Evolutionary conservation across 169 alveolate species (phyloP).

Genomic region (Eimeria falciformis): DNA sequence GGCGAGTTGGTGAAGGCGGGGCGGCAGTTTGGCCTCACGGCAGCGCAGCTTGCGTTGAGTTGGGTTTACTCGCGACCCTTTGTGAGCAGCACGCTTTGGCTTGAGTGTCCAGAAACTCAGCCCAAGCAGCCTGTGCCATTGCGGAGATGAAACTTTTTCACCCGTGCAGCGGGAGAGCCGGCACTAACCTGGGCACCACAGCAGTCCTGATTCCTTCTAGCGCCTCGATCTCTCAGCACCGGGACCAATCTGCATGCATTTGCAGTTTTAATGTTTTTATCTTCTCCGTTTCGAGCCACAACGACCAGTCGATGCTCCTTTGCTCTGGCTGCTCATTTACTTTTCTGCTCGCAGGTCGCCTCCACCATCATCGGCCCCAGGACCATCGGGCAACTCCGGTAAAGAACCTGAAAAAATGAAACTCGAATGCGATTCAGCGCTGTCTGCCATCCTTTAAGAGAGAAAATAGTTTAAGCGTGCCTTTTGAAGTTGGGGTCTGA

Average conservation of each 20-base stretch:
- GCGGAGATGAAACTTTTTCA: background rate
- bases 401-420: too few species aligned
- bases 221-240: too few species aligned
- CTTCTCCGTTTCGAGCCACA: too few species aligned
- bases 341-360: slow-evolving; percentile 78
- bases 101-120: background rate
- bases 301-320: too few species aligned
- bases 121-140: background rate
- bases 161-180: background rate
- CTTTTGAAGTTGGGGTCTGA: too few species aligned
- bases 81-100: slow-evolving; percentile 73
- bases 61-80: slow-evolving; percentile 88
- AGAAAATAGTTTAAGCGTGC: too few species aligned
- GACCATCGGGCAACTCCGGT: slow-evolving; percentile 88
- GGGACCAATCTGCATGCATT: background rate
- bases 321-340: too few species aligned
- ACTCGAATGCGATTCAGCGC: too few species aligned
- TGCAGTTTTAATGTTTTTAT: background rate
- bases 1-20: slow-evolving; percentile 88
- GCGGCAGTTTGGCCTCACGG: slow-evolving; percentile 86
- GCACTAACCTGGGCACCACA: background rate
- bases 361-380: slow-evolving; percentile 88
- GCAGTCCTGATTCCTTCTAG: too few species aligned
- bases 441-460: too few species aligned
- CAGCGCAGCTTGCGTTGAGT: slow-evolving; percentile 85